Evolutionary conservation across 768 basidiomycete genomes (phyloP).

Genomic region (Leucosporidium creatinivorum): DNA sequence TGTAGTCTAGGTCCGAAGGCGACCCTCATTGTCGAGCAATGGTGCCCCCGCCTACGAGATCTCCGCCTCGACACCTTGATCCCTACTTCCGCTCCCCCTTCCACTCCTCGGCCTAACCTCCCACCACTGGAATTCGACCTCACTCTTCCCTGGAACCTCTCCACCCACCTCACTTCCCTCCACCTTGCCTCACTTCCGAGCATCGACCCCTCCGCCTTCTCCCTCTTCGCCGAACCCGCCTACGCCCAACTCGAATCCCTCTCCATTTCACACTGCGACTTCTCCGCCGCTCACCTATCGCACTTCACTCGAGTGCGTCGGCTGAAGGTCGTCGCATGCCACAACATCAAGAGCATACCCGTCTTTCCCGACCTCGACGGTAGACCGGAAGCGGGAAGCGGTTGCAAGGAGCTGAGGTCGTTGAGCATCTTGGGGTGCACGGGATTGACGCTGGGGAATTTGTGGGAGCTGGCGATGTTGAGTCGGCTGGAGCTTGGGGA

Average conservation of each 20-base stretch:
- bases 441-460: background rate
- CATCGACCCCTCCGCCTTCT: background rate
- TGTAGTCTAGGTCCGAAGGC: background rate
- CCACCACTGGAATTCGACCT: background rate
- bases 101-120: background rate
- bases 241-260: background rate
- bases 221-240: background rate
- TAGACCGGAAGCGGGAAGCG: background rate
- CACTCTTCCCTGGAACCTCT: background rate
- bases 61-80: background rate
- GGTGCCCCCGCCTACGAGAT: background rate
- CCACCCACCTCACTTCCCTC: background rate
- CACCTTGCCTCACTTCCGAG: background rate
- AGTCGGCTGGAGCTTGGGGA: background rate
- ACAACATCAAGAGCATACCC: background rate
- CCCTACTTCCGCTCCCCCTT: background rate
- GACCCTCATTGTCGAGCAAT: background rate
- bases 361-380: background rate
- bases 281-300: constrained; percentile 1
- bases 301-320: background rate
- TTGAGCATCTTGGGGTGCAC: background rate
- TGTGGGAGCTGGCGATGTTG: constrained; percentile 9
- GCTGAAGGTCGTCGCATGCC: constrained; percentile 4
- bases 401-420: background rate
- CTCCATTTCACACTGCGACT: background rate